Evolutionary conservation across 2,329 filamentous ascomycete genomes (phyloP), one percentile per base, ranked within the genome.

Genomic region (Magnaporthiopsis poae): DNA sequence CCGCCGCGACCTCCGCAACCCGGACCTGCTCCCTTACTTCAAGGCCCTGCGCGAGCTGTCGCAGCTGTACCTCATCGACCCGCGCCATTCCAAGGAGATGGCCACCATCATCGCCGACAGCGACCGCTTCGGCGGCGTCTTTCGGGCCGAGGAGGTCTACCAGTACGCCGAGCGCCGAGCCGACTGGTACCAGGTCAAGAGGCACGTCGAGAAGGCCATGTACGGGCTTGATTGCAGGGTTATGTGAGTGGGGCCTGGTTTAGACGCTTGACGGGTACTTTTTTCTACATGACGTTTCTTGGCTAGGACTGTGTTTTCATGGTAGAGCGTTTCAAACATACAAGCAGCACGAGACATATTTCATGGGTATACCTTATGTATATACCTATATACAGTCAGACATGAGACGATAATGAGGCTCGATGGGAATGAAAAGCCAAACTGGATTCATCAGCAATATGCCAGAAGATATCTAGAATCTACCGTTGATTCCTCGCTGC

Each of bases 141-240:
- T 98, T 74, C 85, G 93, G 27, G 91, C 94, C 0, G 95, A 99
- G 76, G 95, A 99, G 80, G 95, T 98, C 3, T 96, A 96, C 73
- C 94, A 98, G 80, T 99, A 96, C 80, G 95, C 94, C 1, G 92
- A 97, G 78, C 82, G 95, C 71, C 82, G 95, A 71, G 93, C 93
- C 64, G 95, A 99, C 79, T 99, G 95, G 95, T 96, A 95, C 75
- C 84, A 89, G 71, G 91, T 99, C 13, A 90, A 90, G 79, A 87
- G 86, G 70, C 87, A 92, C 69, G 95, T 99, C 7, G 95, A 99
- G 81, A 89, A 90, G 78, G 92, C 92, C 69, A 97, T 99, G 92
- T 98, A 97, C 78, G 95, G 95, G 5, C 86, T 96, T 75, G 94
- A 95, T 68, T 99, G 95, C 77, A 76, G 75, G 62, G 74, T 96